phyloP scores from a whole-genome alignment of 2,329 filamentous ascomycete species.

The Penicillium sclerotigenum region DNA sequence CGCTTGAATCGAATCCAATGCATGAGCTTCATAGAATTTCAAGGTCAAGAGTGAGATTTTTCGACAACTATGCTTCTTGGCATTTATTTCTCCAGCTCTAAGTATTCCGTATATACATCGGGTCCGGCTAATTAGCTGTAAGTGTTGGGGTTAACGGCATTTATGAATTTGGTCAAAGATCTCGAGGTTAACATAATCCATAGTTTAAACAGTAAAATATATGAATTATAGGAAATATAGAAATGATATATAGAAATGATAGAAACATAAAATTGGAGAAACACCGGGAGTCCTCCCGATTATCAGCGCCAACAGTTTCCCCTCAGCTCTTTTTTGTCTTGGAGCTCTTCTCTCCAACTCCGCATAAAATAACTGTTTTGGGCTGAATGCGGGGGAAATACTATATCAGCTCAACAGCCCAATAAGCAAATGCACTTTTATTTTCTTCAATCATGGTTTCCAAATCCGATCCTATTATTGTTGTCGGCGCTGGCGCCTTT shows the following conservation, averaged over 20 bases:
- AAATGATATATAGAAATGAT: too few species aligned
- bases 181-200: background rate
- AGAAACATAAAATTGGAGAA: background rate
- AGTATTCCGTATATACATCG: background rate
- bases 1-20: background rate
- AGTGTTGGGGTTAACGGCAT: background rate
- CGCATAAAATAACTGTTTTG: conserved; percentile 9
- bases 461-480: conserved; percentile 2
- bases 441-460: conserved; percentile 17
- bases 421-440: background rate
- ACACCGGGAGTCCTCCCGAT: background rate
- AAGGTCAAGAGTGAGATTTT: too few species aligned
- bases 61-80: background rate
- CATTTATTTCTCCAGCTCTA: background rate
- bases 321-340: conserved; percentile 5
- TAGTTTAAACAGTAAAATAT: too few species aligned
- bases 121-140: background rate
- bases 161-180: background rate
- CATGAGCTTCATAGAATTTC: background rate
- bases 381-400: conserved; percentile 5
- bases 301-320: background rate
- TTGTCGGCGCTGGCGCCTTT: conserved; percentile 10
- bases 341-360: conserved; percentile 3
- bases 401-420: conserved; percentile 12
- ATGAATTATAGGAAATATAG: too few species aligned